Evolutionary conservation across 2,329 filamentous ascomycete species (phyloP), one percentile per base, ranked within the genome.

Genomic region (Diaporthe velutina): DNA sequence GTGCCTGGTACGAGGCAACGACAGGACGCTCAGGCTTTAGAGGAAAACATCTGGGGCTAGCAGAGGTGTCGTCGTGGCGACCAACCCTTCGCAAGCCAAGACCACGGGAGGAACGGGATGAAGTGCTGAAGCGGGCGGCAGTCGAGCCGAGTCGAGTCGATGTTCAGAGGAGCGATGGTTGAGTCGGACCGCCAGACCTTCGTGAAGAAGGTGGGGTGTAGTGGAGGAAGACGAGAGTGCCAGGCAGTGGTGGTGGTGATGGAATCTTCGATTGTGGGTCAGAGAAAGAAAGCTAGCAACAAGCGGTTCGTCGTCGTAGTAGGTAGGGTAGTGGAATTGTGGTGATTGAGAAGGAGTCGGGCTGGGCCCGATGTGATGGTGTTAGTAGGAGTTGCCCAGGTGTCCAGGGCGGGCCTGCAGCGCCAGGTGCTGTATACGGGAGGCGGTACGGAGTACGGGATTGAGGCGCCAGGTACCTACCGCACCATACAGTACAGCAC

Each of bases 211-310:
- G 74, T 70, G 74, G 74, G 73, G 74, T 61, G 70, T 40, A 28
- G 50, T 42, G 45, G 61, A 42, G 54, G 48, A 58, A 38, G 68
- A 67, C 30, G 9, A 50, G 58, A 28, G 61, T 71, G 30, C 48
- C 38, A 71, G 58, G 66, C 64, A 68, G 60, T 50, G 38, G 38
- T 70, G 67, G 70, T 58, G 50, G 52, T 60, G 68, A 76, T 75
- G 74, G 68, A 72, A 74, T 74, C 73, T 74, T 76, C 54, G 72
- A 72, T 71, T 72, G 74, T 76, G 72, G 72, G 70, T 72, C 71
- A n/a, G n/a, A n/a, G 42, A 64, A 54, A 52, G 42, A 58, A 45
- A 58, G 73, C n/a, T 64, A 64, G 68, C 35, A 61, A 61, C 48
- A 48, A 55, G 55, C 42, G 45, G 50, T 55, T 15, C 28, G 64